phyloP scores from a whole-genome alignment of 176 grass and related monocot species.

The Oryza coarctata region DNA sequence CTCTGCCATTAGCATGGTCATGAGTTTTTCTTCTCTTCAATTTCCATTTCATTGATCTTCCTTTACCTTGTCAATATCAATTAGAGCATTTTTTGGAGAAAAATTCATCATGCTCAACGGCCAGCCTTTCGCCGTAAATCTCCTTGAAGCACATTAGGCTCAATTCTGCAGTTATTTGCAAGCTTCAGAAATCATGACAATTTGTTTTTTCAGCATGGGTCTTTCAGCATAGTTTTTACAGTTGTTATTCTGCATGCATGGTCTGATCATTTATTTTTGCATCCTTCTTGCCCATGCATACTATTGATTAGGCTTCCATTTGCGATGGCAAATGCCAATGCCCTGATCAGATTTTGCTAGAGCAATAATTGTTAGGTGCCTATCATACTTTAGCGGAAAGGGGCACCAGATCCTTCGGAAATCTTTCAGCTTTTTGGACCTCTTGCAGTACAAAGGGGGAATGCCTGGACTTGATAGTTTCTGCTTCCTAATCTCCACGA shows the following conservation, averaged over 20 bases:
- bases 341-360: conserved; percentile 34
- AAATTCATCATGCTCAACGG: conserved; percentile 50
- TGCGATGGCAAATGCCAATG: not conserved
- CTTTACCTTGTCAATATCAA: not conserved
- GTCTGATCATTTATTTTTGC: not conserved
- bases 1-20: conserved; percentile 28
- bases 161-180: not conserved
- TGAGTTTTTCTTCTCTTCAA: not conserved
- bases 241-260: not conserved
- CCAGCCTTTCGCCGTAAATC: conserved; percentile 32
- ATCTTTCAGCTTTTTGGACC: conserved; percentile 49
- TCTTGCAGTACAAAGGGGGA: conserved; percentile 46
- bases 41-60: not conserved
- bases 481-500: conserved; percentile 31
- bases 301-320: conserved; percentile 41
- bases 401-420: conserved; percentile 35
- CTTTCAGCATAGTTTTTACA: not conserved
- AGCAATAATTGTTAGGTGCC: conserved; percentile 44
- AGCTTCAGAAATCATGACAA: not conserved
- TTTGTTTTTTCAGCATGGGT: too few relatives aligned
- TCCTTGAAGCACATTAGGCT: conserved; percentile 3
- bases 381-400: conserved; percentile 50
- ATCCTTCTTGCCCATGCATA: conserved; percentile 16
- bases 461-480: conserved; percentile 54
- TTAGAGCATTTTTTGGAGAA: too few relatives aligned